Base-by-base conservation (phyloP, 805 yeast genomes). In the Spathaspora boniae region DNA sequence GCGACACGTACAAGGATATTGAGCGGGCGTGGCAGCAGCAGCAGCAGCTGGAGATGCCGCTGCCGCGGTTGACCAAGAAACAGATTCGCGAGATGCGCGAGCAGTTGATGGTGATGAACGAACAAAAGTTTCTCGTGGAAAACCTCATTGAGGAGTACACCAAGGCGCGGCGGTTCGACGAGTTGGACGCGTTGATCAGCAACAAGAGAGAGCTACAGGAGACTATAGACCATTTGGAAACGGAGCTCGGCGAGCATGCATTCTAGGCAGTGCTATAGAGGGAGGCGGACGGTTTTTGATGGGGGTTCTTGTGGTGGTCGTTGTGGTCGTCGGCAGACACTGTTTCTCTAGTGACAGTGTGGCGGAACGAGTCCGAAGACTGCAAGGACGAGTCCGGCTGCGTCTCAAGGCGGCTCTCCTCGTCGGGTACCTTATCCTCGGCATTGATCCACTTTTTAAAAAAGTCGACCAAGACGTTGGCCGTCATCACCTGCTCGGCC, bases 401-500 rank as follows among this genome's bases (percentile, higher is more conserved):
- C n/a, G n/a, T n/a, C n/a, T n/a, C n/a, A n/a, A 21, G 5, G 9
- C 16, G 21, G 15, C 16, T 26, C 16, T 38, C 44, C 32, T 43
- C 47, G 12, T 36, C 44, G 3, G 30, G 31, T 38, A 31, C 44
- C 23, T 23, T 25, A 19, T 62, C 64, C 28, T 58, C 68, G 2
- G 58, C 52, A 29, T 67, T 62, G 18, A 81, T 74, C 96, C 96
- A 88, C 44, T 70, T 67, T 44, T 74, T 77, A 74, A 86, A 80
- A 24, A 76, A 61, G 2, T 72, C 70, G 8, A 83, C 83, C 43
- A 86, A 62, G 5, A 84, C 54, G 48, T 84, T 86, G 0, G 96
- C 96, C 17, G 85, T 74, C 32, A 86, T 65, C 14, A 88, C 94
- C 63, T 88, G 96, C 51, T 84, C 88, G 15, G 87, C 80, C 60